These are phyloP conservation scores for Pestalotiopsis sp. DNA, from an alignment of 2,329 filamentous ascomycete species.

Conservation along the genomic window DNA sequence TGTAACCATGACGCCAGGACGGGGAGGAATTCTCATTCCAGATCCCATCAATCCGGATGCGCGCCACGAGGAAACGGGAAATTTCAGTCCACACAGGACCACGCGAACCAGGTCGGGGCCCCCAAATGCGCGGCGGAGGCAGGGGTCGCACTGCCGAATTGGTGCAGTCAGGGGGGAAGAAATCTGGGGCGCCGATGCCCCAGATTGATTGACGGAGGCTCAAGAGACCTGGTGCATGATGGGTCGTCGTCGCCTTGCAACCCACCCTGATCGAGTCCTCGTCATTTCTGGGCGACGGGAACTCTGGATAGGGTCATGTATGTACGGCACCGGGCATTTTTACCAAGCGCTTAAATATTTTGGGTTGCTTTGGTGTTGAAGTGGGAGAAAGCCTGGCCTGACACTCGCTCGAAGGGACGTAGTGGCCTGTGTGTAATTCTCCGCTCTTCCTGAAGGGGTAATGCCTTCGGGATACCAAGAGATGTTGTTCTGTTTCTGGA, in stretches of 20 bases:
- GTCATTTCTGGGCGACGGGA: not conserved
- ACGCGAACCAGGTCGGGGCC: not conserved
- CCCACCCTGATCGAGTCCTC: not conserved
- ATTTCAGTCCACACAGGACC: slow-evolving; percentile 4
- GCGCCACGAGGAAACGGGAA: not conserved
- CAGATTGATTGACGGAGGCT: slow-evolving; percentile 6
- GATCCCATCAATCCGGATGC: slow-evolving; percentile 3
- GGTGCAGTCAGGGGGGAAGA: not conserved
- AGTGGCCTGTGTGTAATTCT: not conserved
- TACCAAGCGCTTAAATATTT: not conserved
- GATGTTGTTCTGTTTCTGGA: not conserved
- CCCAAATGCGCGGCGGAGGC: not conserved
- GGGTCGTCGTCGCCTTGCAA: not conserved
- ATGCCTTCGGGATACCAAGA: not conserved
- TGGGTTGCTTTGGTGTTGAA: not conserved
- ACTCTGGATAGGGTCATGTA: not conserved
- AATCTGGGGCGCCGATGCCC: not conserved
- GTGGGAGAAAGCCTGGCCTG: not conserved
- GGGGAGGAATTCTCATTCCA: not conserved
- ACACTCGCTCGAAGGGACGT: not conserved
- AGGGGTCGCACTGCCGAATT: not conserved
- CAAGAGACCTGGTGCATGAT: not conserved
- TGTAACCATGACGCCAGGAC: not conserved
- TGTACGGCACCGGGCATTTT: not conserved
- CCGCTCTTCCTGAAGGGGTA: not conserved